Percentiles rank a stretch among this genome's conserved stretches.
These are phyloP conservation scores for Paraconiothyrium sp. DNA, from an alignment of 2,329 filamentous ascomycete species.

Conservation along the genomic window DNA sequence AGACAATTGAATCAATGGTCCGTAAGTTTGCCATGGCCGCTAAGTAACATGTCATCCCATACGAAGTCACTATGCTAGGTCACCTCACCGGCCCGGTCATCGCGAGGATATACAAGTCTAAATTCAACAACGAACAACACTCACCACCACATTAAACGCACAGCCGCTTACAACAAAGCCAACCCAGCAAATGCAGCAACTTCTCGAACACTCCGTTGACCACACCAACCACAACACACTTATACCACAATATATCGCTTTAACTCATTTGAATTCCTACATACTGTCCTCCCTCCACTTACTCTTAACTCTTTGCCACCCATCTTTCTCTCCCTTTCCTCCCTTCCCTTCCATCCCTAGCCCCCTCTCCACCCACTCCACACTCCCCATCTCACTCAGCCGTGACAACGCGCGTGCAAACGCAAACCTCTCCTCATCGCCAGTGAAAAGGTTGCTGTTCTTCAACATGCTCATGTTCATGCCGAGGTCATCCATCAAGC, in stretches of 20 bases:
- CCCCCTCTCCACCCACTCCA: slow-evolving; percentile 91
- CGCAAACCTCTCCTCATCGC: slow-evolving; percentile 95
- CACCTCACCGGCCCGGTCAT: no score
- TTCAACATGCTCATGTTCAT: slow-evolving; percentile 87
- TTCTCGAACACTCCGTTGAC: background rate
- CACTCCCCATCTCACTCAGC: slow-evolving; percentile 90
- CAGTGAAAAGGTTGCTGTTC: slow-evolving; percentile 85
- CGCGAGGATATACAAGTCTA: background rate
- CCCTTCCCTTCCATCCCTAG: slow-evolving; percentile 70
- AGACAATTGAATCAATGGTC: no score
- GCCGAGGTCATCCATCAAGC: slow-evolving; percentile 87
- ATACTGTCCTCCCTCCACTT: slow-evolving; percentile 66
- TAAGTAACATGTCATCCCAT: no score
- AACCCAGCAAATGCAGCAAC: background rate
- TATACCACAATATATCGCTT: background rate
- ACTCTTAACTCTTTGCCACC: slow-evolving; percentile 72
- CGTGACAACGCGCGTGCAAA: slow-evolving; percentile 89
- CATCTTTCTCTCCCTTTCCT: slow-evolving; percentile 71
- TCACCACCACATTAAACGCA: no score
- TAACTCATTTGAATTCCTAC: slow-evolving; percentile 18
- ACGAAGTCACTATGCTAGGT: no score
- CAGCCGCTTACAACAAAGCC: background rate
- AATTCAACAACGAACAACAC: background rate
- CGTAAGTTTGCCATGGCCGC: no score
- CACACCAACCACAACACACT: background rate